Base-by-base conservation (phyloP, 257 asterid genomes). In the Nemophila menziesii region DNA sequence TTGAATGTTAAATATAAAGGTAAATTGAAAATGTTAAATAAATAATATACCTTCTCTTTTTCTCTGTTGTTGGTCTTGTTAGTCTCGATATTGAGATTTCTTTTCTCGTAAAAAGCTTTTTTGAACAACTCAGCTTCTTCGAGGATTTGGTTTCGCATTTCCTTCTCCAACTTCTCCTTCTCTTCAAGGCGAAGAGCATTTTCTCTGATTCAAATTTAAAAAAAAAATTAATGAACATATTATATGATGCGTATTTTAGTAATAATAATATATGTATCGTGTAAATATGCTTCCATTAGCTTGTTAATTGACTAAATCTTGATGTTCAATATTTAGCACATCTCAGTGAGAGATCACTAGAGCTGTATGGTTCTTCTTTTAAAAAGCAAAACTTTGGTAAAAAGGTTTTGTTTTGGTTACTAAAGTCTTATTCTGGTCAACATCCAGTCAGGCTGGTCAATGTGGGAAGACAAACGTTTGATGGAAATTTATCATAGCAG, bases 81-180 rank as follows among this genome's bases (percentile, higher is more conserved):
- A 11, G 82, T 63, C 79, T 89, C 98, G 52, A 84, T 43, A 47
- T 53, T 66, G 17, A 78, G 75, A 64, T 64, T 72, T 57, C 87
- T 70, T 74, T 84, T 84, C 73, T 80, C 98, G 36, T 80, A 72
- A 58, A 89, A 89, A 33, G 86, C 79, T 58, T 55, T 63, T 69
- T 75, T 80, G 44, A 47, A 89, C 55, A 56, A 86, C 48, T 89
- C 94, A 40, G 86, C 98, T 64, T 89, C 95, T 56, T 68, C 87
- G 51, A 80, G 49, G 63, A 89, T 89, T 71, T 71, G 86, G 86
- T 45, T 74, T 33, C 95, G 74, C 69, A 66, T 24, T 62, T 78
- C 85, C 54, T 80, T 84, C 66, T 89, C 98, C 70, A 18, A 55
- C 74, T 78, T 84, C 73, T 89, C 98, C 72, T 89, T 89, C 85